A percentile compares a stretch with the other conserved stretches of the same genome.
phyloP scores from a whole-genome alignment of 176 grass and related monocot genomes.

The Phoenix dactylifera region DNA sequence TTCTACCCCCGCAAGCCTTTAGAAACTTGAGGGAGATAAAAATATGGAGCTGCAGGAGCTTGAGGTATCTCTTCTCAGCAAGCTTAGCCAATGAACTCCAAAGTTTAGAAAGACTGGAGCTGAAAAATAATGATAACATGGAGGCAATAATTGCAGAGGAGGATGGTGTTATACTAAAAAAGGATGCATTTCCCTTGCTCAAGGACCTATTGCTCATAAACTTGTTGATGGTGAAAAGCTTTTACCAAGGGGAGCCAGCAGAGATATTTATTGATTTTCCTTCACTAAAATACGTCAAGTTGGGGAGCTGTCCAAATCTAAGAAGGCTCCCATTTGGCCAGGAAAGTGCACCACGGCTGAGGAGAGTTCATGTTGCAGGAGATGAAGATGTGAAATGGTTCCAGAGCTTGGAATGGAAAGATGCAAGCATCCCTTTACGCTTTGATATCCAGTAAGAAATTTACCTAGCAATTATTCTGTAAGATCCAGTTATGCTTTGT shows the following conservation, averaged over 20 bases:
- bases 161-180: neutral
- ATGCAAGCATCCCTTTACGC: conserved; percentile 5
- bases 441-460: neutral
- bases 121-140: neutral
- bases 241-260: conserved; percentile 5
- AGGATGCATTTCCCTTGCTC: conserved; percentile 11
- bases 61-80: conserved; percentile 5
- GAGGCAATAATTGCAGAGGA: conserved; percentile 3
- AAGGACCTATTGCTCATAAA: conserved; percentile 3
- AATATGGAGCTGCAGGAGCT: neutral
- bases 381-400: neutral
- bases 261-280: conserved; percentile 3
- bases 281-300: conserved; percentile 1
- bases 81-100: conserved; percentile 13
- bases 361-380: conserved; percentile 14
- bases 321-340: conserved; percentile 4
- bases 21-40: conserved; percentile 9
- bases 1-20: neutral
- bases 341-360: conserved; percentile 7
- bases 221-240: conserved; percentile 7
- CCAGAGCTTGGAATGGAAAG: conserved; percentile 2
- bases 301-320: conserved; percentile 3
- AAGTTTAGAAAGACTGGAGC: neutral
- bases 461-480: too few relatives aligned
- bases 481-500: too few relatives aligned